Base-by-base conservation (phyloP, 192 early-diverging fungal species). In the Glomus cerebriforme region DNA sequence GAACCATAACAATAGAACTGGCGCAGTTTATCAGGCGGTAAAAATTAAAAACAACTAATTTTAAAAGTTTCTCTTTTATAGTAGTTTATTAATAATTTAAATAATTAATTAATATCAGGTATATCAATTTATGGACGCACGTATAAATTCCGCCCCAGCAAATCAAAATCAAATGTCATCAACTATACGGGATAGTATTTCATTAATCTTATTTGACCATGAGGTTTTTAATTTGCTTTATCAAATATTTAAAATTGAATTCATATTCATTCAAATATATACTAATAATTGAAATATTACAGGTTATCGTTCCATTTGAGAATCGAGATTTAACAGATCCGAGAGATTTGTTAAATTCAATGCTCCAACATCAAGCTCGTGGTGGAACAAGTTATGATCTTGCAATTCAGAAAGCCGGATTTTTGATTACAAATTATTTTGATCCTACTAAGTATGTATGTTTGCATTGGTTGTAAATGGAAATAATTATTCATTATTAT, bases 1-100 rank as follows among this genome's bases (percentile, higher is more conserved):
- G 27, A 77, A 43, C 7, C 79, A 80, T 66, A 77, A 80, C 4
- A 80, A 80, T 67, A 22, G 79, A 22, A 31, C 65, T 26, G 79
- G 79, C 3, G 79, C 79, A 26, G 79, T 77, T 13, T 80, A 80
- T 54, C 13, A 49, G 27, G 63, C 74, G 29, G 58, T 71, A 47
- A 71, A 15, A 29, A 49, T 69, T 69, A 15, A 68, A 22, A 31
- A 12, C 13, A 43, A 3, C 7, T 17, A 22, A 54, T 37, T 22
- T 9, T 39, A 19, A 22, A n/a, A 19, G 2, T 43, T 43, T 43
- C n/a, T 12, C 5, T 27, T 47, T 45, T 70, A 4, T 15, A 3
- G 15, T 7, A 7, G 31, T 31, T 43, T 29, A 5, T 17, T 45
- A 49, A 49, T 27, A 1, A 27, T 47, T 29, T 49, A 24, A 13